Evolutionary conservation across 2,329 filamentous ascomycete species (phyloP).

Genomic region (Verticillium albo-atrum): DNA sequence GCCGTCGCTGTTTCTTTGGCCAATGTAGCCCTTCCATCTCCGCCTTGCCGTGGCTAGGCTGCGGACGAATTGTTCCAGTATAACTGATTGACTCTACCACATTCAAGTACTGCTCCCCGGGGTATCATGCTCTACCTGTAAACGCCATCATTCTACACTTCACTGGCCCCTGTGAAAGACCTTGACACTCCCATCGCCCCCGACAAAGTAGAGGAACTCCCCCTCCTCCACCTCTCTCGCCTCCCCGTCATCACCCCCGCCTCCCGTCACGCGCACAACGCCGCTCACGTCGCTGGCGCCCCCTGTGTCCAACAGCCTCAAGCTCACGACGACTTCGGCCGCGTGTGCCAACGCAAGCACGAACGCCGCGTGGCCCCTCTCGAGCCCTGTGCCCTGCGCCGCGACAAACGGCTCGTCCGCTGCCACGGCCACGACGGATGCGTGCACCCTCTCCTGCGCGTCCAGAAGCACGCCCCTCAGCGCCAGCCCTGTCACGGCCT

Average conservation of each 20-base stretch:
- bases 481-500: conserved; percentile 32
- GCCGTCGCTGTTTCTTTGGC: no score
- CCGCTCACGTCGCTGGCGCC: conserved; percentile 89
- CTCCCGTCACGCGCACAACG: conserved; percentile 70
- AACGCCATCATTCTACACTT: background rate
- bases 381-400: conserved; percentile 57
- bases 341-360: conserved; percentile 69
- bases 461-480: conserved; percentile 53
- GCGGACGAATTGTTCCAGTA: no score
- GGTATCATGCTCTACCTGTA: background rate
- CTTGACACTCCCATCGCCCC: conserved; percentile 71
- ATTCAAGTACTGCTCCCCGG: background rate
- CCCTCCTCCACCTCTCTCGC: conserved; percentile 43
- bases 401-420: conserved; percentile 70
- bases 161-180: conserved; percentile 78
- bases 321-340: conserved; percentile 65
- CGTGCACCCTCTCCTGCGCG: conserved; percentile 59
- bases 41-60: no score
- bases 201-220: conserved; percentile 79
- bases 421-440: conserved; percentile 63
- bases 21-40: no score
- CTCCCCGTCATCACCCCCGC: conserved; percentile 26
- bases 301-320: conserved; percentile 78
- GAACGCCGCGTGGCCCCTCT: conserved; percentile 68
- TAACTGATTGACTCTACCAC: background rate